phyloP scores from a whole-genome alignment of 805 yeast genomes.

The Starmerella floris region DNA sequence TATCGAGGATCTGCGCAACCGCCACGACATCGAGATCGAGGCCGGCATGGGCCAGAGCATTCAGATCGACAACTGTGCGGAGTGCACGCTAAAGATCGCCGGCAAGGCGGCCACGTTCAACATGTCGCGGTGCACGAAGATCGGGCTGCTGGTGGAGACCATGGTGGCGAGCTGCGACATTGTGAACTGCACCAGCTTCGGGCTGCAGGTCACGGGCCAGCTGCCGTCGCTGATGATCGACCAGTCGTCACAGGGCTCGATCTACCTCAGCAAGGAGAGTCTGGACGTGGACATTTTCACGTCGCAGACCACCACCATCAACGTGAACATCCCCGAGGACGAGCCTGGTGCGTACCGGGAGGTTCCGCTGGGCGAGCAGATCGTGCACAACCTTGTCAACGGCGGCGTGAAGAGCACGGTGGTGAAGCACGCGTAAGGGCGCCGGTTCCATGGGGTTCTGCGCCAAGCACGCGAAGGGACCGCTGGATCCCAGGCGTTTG shows the following conservation, averaged over 20 bases:
- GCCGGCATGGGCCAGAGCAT: slow-evolving; percentile 80
- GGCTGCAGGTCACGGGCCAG: slow-evolving; percentile 68
- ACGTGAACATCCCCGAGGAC: slow-evolving; percentile 64
- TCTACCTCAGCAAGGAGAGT: slow-evolving; percentile 64
- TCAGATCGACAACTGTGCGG: slow-evolving; percentile 69
- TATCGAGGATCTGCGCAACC: slow-evolving; percentile 60
- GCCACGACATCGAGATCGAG: slow-evolving; percentile 54
- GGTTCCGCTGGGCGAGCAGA: slow-evolving; percentile 81
- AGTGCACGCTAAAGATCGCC: slow-evolving; percentile 62
- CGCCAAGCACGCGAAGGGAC: too few species aligned
- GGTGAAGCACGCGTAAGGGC: slow-evolving; percentile 16
- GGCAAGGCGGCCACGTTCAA: slow-evolving; percentile 90
- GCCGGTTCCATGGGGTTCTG: too few species aligned
- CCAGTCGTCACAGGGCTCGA: slow-evolving; percentile 72
- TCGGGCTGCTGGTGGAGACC: slow-evolving; percentile 70
- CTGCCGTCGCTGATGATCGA: slow-evolving; percentile 79
- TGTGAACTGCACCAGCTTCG: slow-evolving; percentile 68
- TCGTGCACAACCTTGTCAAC: slow-evolving; percentile 50
- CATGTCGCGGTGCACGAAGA: slow-evolving; percentile 53
- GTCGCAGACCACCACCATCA: slow-evolving; percentile 71
- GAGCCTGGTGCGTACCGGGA: slow-evolving; percentile 63
- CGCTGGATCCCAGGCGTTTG: too few species aligned
- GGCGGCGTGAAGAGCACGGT: slow-evolving; percentile 47
- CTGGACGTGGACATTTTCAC: slow-evolving; percentile 67
- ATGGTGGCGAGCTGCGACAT: slow-evolving; percentile 80